Evolutionary conservation across 2,329 filamentous ascomycete species (phyloP), one percentile per base, ranked within the genome.

Genomic region (Samsoniella hepiali): DNA sequence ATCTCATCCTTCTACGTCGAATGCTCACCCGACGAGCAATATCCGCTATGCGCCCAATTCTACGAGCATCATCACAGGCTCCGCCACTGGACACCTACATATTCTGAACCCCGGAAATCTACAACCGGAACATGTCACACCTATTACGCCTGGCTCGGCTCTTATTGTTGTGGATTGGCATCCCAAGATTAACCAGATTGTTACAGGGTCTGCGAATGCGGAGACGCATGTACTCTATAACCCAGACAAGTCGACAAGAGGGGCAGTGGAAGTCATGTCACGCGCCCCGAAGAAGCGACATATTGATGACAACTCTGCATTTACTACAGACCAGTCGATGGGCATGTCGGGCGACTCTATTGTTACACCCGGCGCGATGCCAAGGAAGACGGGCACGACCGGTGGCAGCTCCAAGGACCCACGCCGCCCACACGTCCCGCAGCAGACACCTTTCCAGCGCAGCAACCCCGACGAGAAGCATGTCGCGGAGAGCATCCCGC

Each of bases 41-140:
- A 97, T 99, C 72, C 85, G 86, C 66, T 99, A 98, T 78, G 91
- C 92, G 36, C 93, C 94, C 5, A 91, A 88, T 67, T 89, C 89
- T 1, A 87, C 90, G 4, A 91, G 88, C 76, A 90, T 99, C 72
- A 85, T 99, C 69, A 97, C 93, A 1, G 95, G 95, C 36, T 97
- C 94, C 1, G 85, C 86, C 42, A 88, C 88, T 0, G 95, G 95
- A 6, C 86, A 96, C 72, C 84, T 99, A 32, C 91, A 97, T 76
- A 95, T 99, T 65, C 79, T 99, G 64, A 98, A 97, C 72, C 91
- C 95, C 1, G 95, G 93, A 45, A 98, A 96, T 57, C 82, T 99
- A 63, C 88, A 85, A 64, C 83, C 93, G 1, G 93, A 97, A 73
- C 86, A 92, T 36, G 87, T 94, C 63, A 96, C 94, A 3, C 89